A percentile compares a stretch with the other conserved stretches of the same genome.
Evolutionary conservation across 2,329 filamentous ascomycete species (phyloP).

Genomic region (Paracamarosporium sp.): DNA sequence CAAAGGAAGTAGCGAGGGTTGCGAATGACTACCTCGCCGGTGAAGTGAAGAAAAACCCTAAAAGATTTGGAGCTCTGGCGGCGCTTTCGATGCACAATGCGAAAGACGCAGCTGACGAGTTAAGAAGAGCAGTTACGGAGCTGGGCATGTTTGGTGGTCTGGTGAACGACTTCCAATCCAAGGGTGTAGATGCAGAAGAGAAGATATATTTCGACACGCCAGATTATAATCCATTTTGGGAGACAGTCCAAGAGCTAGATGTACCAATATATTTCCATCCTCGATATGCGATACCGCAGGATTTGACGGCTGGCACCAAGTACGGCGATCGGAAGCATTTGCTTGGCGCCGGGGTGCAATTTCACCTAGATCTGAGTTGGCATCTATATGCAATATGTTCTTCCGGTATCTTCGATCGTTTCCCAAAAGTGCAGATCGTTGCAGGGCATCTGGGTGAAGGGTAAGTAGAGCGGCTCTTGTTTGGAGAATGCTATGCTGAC

Average conservation of each 20-base stretch:
- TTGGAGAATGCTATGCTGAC: constrained; percentile 7
- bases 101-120: constrained; percentile 35
- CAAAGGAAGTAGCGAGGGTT: constrained; percentile 28
- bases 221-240: constrained; percentile 41
- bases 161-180: constrained; percentile 50
- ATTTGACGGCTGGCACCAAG: constrained; percentile 31
- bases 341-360: constrained; percentile 39
- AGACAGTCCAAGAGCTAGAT: constrained; percentile 37
- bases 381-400: constrained; percentile 56
- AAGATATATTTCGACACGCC: constrained; percentile 42
- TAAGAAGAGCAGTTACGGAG: constrained; percentile 37
- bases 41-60: constrained; percentile 35
- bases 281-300: constrained; percentile 35
- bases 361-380: constrained; percentile 53
- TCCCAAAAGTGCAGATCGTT: constrained; percentile 51
- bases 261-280: constrained; percentile 45
- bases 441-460: constrained; percentile 54
- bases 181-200: constrained; percentile 33
- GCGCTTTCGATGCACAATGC: constrained; percentile 44
- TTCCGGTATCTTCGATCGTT: constrained; percentile 52
- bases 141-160: constrained; percentile 68
- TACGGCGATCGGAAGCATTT: constrained; percentile 37
- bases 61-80: constrained; percentile 32
- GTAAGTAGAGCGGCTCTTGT: constrained; percentile 14
- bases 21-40: constrained; percentile 36